Evolutionary conservation across 768 basidiomycete species (phyloP).

Genomic region (Serendipita sp.): DNA sequence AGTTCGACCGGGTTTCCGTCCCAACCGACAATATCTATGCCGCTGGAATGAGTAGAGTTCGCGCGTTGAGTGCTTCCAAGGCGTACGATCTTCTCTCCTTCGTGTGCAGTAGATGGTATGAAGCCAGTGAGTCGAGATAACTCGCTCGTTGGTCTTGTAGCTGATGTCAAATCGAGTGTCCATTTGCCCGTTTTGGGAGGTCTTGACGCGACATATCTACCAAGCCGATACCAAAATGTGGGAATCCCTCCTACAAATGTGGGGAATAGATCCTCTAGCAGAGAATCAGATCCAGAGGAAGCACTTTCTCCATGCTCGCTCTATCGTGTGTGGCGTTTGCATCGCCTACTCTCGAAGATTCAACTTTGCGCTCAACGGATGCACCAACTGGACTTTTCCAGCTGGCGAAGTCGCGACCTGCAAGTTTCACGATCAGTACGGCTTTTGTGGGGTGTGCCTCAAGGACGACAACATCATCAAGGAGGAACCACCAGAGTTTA

Average conservation of each 20-base stretch:
- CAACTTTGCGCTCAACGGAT: neutral
- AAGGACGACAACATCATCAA: neutral
- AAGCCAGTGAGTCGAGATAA: neutral
- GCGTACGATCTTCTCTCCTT: neutral
- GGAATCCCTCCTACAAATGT: neutral
- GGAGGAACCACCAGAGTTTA: neutral
- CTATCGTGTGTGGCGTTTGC: neutral
- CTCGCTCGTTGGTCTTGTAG: neutral
- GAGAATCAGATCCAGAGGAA: neutral
- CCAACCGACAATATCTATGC: neutral
- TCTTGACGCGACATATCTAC: neutral
- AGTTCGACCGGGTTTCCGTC: neutral
- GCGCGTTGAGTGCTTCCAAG: neutral
- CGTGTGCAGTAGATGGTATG: neutral
- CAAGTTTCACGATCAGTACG: constrained; percentile 3
- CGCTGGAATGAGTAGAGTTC: neutral
- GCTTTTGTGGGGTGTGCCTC: constrained; percentile 1
- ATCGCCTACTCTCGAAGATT: neutral
- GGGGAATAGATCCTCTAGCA: neutral
- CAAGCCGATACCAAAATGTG: neutral
- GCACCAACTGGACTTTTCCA: neutral
- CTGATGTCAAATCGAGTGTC: neutral
- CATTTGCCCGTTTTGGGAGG: neutral
- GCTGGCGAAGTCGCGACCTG: neutral
- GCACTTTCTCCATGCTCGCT: neutral